phyloP scores from a whole-genome alignment of 768 basidiomycete species.

The Suillus clintonianus region DNA sequence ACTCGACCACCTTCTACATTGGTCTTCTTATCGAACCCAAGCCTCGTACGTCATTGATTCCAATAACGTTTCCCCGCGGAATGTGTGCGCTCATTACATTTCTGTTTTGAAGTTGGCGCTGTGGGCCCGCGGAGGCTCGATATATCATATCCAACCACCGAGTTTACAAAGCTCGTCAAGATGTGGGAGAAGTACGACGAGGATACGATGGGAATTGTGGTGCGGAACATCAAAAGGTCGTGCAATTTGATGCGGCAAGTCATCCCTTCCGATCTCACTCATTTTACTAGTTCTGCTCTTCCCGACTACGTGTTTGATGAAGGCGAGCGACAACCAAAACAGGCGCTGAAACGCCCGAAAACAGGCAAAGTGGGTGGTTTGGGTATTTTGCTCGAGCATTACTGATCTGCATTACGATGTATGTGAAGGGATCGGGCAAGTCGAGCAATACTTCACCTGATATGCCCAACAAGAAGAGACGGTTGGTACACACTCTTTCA shows the following conservation, averaged over 20 bases:
- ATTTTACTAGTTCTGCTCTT: constrained; percentile 57
- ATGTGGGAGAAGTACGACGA: constrained; percentile 96
- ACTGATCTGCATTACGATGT: constrained; percentile 29
- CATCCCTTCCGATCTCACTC: constrained; percentile 21
- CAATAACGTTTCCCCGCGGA: constrained; percentile 10
- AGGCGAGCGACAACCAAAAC: constrained; percentile 75
- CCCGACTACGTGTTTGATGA: constrained; percentile 84
- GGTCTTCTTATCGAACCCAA: constrained; percentile 91
- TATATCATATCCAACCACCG: constrained; percentile 94
- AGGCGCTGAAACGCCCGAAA: constrained; percentile 76
- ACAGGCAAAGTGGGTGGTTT: constrained; percentile 48
- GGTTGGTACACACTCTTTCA: constrained; percentile 51
- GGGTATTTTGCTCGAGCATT: constrained; percentile 14
- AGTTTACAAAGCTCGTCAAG: constrained; percentile 93
- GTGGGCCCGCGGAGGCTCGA: constrained; percentile 84
- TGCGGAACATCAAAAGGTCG: constrained; percentile 91
- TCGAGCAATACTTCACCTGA: constrained; percentile 65
- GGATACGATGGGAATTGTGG: constrained; percentile 88
- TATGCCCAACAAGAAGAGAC: constrained; percentile 79
- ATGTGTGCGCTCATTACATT: constrained; percentile 18
- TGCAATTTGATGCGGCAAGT: constrained; percentile 15
- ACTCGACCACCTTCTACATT: constrained; percentile 98
- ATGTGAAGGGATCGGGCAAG: constrained; percentile 59
- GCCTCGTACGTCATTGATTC: constrained; percentile 61
- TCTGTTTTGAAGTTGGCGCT: constrained; percentile 58